Conservation (phyloP, 305 asterid genomes). For the Salvia sclarea region DNA sequence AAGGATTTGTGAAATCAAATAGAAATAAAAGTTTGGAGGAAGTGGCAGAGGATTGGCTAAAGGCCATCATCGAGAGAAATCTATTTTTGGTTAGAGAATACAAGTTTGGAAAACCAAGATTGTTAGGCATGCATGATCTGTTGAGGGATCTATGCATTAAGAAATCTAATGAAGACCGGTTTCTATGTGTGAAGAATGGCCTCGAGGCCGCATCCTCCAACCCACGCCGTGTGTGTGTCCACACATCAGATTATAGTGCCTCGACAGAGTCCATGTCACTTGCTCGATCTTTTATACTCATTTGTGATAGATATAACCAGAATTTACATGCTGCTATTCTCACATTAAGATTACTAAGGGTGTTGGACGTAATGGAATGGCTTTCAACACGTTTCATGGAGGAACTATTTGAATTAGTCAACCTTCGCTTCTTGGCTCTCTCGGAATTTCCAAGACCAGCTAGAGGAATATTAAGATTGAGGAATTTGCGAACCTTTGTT, state of each 20-base stretch:
- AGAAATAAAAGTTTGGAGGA: too few species aligned
- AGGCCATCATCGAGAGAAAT: background rate
- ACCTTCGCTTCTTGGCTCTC: slow-evolving; percentile 30
- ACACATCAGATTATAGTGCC: background rate
- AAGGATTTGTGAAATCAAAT: too few species aligned
- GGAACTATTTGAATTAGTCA: slow-evolving; percentile 15
- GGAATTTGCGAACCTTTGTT: too few species aligned
- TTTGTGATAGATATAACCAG: too few species aligned
- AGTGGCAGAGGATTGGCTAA: too few species aligned
- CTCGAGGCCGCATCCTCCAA: too few species aligned
- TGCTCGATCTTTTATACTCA: slow-evolving; percentile 14
- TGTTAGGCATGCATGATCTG: slow-evolving; percentile 30
- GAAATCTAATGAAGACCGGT: slow-evolving; percentile 14
- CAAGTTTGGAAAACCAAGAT: too few species aligned
- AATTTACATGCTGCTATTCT: too few species aligned
- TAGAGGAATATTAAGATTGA: background rate
- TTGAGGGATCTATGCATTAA: background rate
- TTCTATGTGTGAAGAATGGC: background rate
- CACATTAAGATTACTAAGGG: slow-evolving; percentile 20
- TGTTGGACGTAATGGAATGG: slow-evolving; percentile 8
- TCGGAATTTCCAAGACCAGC: background rate
- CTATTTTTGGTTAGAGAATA: background rate
- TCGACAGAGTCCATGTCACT: too few species aligned
- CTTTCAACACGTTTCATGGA: background rate
- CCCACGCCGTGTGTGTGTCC: slow-evolving; percentile 17